phyloP scores from a whole-genome alignment of 2,329 filamentous ascomycete genomes.

The Xylariaceae sp. region DNA sequence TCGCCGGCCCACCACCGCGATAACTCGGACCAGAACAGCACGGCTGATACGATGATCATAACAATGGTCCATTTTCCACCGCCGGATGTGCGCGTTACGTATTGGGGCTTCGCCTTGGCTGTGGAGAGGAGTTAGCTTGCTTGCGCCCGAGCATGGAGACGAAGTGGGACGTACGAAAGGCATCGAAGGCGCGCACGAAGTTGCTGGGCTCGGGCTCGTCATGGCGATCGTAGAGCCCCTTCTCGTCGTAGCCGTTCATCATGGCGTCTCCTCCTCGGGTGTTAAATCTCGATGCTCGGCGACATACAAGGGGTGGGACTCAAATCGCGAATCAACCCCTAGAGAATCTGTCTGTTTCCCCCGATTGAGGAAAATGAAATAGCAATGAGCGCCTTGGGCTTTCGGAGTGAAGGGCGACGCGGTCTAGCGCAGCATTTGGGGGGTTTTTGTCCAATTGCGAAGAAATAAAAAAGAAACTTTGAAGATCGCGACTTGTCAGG shows the following conservation, averaged over 20 bases:
- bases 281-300: neutral
- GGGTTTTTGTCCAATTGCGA: neutral
- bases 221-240: slow-evolving; percentile 66
- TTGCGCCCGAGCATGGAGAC: neutral
- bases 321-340: neutral
- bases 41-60: slow-evolving; percentile 66
- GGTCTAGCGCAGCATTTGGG: slow-evolving; percentile 8
- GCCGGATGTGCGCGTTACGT: slow-evolving; percentile 74
- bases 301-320: neutral
- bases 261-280: slow-evolving; percentile 10
- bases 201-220: slow-evolving; percentile 67
- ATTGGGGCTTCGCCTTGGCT: slow-evolving; percentile 96
- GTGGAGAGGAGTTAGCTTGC: slow-evolving; percentile 23
- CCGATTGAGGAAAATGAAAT: neutral
- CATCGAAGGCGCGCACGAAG: slow-evolving; percentile 85
- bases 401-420: neutral
- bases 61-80: slow-evolving; percentile 92
- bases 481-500: neutral
- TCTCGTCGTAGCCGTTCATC: slow-evolving; percentile 76
- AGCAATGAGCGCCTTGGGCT: neutral
- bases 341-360: neutral
- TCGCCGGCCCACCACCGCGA: slow-evolving; percentile 76
- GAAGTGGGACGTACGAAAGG: slow-evolving; percentile 63
- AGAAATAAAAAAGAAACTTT: neutral
- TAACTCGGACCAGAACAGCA: slow-evolving; percentile 75